phyloP scores from a whole-genome alignment of 2,329 filamentous ascomycete species.

The Pyricularia pennisetigena region DNA sequence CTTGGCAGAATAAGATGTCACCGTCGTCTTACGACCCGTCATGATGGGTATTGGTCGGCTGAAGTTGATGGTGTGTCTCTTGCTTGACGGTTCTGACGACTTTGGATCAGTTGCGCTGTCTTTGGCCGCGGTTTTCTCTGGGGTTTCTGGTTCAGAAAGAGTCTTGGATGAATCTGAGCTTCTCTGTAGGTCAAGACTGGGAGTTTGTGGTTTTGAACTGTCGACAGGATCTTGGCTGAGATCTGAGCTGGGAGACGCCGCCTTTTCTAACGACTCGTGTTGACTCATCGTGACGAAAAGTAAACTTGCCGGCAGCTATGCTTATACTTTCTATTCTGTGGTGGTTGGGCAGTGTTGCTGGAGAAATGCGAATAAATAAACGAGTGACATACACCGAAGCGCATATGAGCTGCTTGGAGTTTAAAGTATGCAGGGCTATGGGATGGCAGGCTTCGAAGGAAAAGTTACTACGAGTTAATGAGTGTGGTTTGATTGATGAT shows the following conservation, averaged over 20 bases:
- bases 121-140: background rate
- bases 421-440: background rate
- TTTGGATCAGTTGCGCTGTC: background rate
- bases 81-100: background rate
- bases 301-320: background rate
- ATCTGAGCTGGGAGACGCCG: background rate
- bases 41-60: background rate
- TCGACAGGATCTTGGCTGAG: background rate
- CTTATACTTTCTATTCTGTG: background rate
- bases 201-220: background rate
- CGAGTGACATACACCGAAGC: background rate
- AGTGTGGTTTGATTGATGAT: background rate
- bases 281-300: background rate
- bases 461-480: background rate
- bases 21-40: background rate
- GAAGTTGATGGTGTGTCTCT: background rate
- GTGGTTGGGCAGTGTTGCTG: background rate
- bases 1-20: background rate
- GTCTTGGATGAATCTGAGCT: background rate
- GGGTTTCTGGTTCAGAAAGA: background rate
- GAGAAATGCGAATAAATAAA: background rate
- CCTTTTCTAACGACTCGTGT: background rate
- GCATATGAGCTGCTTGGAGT: background rate
- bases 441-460: background rate
- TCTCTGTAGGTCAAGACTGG: background rate